Conservation (phyloP, 1,284 basidiomycete species). For the Heliocybe sulcata region DNA sequence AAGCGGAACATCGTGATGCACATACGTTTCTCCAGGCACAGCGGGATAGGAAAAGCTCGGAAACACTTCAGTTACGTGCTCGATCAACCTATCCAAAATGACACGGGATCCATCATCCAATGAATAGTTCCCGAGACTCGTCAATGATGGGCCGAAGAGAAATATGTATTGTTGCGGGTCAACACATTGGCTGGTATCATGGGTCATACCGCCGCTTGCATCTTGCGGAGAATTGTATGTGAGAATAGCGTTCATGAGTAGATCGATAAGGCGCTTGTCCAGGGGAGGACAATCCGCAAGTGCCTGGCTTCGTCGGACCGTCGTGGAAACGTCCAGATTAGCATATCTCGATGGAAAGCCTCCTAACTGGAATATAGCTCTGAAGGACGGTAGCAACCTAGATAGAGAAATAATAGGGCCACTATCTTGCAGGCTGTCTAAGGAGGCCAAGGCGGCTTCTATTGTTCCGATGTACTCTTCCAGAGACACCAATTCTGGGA, state of each 20-base stretch:
- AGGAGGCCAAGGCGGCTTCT: no score
- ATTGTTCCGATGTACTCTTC: neutral
- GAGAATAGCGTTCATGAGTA: neutral
- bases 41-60: no score
- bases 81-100: no score
- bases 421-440: neutral
- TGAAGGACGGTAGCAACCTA: neutral
- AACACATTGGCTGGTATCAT: neutral
- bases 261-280: neutral
- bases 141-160: neutral
- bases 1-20: neutral
- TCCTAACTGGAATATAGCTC: neutral
- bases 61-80: no score
- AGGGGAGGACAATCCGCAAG: neutral
- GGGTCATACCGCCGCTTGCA: neutral
- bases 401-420: neutral
- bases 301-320: neutral
- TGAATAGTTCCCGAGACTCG: no score
- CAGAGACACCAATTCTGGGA: neutral
- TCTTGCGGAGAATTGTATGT: neutral
- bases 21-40: no score
- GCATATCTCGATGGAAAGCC: neutral
- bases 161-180: neutral
- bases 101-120: no score
- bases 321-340: neutral